Conservation (phyloP, 208 protist genomes). For the Kentomonas sorsogonicus region DNA sequence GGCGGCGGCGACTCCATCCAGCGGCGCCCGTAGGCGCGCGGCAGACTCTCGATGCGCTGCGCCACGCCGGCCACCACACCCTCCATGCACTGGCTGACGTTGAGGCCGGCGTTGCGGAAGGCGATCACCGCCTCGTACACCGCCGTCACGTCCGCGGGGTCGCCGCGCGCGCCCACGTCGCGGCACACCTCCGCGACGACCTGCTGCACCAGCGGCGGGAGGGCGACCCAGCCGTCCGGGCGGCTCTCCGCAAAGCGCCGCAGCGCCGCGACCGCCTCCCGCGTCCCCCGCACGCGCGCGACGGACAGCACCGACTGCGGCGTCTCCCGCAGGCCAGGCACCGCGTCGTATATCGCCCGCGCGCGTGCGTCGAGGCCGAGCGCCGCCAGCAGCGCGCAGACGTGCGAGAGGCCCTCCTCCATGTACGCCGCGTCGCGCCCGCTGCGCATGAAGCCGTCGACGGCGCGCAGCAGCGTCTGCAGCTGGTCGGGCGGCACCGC, state of each 20-base stretch:
- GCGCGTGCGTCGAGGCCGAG: slow-evolving; percentile 30
- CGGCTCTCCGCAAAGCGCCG: slow-evolving; percentile 37
- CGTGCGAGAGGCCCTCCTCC: slow-evolving; percentile 62
- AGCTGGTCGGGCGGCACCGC: not conserved
- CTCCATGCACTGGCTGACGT: slow-evolving; percentile 62
- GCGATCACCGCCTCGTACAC: slow-evolving; percentile 55
- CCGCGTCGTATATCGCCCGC: slow-evolving; percentile 26
- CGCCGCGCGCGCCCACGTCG: slow-evolving; percentile 40
- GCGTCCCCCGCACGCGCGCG: slow-evolving; percentile 33
- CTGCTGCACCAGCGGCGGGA: slow-evolving; percentile 35
- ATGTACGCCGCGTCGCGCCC: slow-evolving; percentile 22
- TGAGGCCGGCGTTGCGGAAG: slow-evolving; percentile 74
- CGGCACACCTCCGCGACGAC: slow-evolving; percentile 38
- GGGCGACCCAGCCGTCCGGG: slow-evolving; percentile 60
- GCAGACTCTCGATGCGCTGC: slow-evolving; percentile 61
- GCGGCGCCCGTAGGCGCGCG: not conserved
- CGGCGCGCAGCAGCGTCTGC: slow-evolving; percentile 27
- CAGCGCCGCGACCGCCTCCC: slow-evolving; percentile 34
- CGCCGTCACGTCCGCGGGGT: slow-evolving; percentile 27
- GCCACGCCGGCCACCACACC: slow-evolving; percentile 60
- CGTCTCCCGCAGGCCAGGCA: slow-evolving; percentile 49
- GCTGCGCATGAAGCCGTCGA: slow-evolving; percentile 17
- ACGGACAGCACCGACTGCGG: slow-evolving; percentile 58
- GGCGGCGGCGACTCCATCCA: slow-evolving; percentile 6
- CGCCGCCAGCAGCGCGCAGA: slow-evolving; percentile 48